These are phyloP conservation scores for Trichoderma asperelloides DNA, from an alignment of 495 filamentous ascomycete genomes.

Conservation along the genomic window DNA sequence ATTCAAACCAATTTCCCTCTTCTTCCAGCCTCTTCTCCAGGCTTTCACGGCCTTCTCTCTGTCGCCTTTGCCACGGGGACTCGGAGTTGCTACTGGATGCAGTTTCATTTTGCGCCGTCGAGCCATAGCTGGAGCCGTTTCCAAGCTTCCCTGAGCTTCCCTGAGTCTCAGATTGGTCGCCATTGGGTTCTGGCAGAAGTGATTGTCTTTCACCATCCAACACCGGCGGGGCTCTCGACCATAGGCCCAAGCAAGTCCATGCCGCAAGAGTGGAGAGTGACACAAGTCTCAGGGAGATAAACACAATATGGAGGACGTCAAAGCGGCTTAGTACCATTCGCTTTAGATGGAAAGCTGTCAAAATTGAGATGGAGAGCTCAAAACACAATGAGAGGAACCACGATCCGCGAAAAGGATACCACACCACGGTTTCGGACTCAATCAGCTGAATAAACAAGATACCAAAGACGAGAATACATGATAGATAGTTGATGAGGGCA, in stretches of 20 bases:
- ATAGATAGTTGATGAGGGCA: constrained; percentile 42
- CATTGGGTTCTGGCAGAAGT: constrained; percentile 32
- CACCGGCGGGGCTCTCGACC: background rate
- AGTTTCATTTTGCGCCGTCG: constrained; percentile 8
- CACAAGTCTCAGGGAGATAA: constrained; percentile 21
- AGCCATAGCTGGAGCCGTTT: constrained; percentile 12
- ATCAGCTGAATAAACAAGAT: constrained; percentile 43
- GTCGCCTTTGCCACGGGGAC: constrained; percentile 39
- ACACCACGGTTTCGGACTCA: constrained; percentile 41
- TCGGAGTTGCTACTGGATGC: constrained; percentile 24
- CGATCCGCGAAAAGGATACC: constrained; percentile 53
- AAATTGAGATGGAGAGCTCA: constrained; percentile 35
- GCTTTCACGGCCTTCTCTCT: constrained; percentile 39
- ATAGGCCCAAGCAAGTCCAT: constrained; percentile 11
- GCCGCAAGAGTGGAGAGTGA: constrained; percentile 24
- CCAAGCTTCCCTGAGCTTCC: constrained; percentile 15
- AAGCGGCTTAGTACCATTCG: constrained; percentile 12
- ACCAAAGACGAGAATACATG: constrained; percentile 46
- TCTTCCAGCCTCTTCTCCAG: constrained; percentile 50
- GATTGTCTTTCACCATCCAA: constrained; percentile 43
- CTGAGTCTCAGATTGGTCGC: constrained; percentile 4
- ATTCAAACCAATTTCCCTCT: constrained; percentile 56
- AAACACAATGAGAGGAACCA: constrained; percentile 44
- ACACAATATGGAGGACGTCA: constrained; percentile 13
- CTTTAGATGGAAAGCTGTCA: constrained; percentile 16